Evolutionary conservation across 306 rosid genomes (phyloP).

Genomic region (Acacia acuminata): DNA sequence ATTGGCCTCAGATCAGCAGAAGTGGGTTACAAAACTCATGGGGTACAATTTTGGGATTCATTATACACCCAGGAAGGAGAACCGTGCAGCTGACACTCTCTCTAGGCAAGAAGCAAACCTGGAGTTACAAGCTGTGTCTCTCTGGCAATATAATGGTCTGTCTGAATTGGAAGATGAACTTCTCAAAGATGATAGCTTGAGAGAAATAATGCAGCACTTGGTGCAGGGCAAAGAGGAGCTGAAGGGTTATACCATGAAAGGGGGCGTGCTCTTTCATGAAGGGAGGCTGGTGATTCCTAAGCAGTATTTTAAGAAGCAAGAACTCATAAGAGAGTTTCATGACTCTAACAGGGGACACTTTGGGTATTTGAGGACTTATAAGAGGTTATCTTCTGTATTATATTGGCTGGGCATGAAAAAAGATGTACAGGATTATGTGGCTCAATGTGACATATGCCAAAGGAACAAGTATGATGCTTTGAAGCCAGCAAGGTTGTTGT

Average conservation of each 20-base stretch:
- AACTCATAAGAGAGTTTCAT: neutral
- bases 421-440: neutral
- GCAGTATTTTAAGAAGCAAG: neutral
- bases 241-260: neutral
- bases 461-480: neutral
- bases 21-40: no score
- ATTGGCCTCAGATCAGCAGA: no score
- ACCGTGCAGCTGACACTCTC: no score
- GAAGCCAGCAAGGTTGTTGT: neutral
- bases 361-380: neutral
- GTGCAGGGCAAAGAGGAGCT: neutral
- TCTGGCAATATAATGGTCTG: no score
- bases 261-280: neutral
- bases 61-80: no score
- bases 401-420: neutral
- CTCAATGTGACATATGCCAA: neutral
- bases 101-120: no score
- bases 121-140: no score
- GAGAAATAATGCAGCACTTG: neutral
- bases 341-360: neutral
- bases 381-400: neutral
- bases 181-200: rapidly evolving
- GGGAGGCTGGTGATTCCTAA: neutral
- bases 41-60: no score
- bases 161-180: neutral